phyloP scores from a whole-genome alignment of 139 green algal species.

The Chloropicon primus region DNA sequence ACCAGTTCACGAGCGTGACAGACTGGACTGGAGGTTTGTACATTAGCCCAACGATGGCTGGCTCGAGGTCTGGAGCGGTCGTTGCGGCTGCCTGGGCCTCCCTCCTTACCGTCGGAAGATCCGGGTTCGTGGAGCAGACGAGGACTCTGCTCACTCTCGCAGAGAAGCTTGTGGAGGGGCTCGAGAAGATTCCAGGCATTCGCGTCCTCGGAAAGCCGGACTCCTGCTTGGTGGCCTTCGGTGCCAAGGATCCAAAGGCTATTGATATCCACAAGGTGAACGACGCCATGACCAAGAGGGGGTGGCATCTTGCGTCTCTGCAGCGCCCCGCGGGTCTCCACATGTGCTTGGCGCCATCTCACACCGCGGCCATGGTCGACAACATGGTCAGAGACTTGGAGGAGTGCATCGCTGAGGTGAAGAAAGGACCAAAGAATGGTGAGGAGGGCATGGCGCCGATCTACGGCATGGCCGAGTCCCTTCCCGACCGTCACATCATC shows the following conservation, averaged over 20 bases:
- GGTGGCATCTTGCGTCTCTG: neutral
- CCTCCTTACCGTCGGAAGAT: conserved; percentile 56
- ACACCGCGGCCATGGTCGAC: neutral
- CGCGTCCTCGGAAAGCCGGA: neutral
- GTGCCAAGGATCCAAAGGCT: neutral
- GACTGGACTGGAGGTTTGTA: conserved; percentile 93
- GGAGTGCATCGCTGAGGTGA: neutral
- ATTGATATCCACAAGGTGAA: neutral
- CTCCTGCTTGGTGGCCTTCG: neutral
- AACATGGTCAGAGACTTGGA: neutral
- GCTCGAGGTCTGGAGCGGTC: conserved; percentile 67
- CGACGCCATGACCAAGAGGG: neutral
- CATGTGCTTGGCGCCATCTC: neutral
- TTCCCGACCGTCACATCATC: neutral
- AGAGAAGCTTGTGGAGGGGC: neutral
- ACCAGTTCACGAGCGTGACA: conserved; percentile 54
- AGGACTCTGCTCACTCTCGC: neutral
- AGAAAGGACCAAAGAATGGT: neutral
- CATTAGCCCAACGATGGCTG: conserved; percentile 55
- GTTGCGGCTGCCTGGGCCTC: conserved; percentile 85
- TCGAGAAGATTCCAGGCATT: neutral
- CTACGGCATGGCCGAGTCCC: neutral
- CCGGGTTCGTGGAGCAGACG: conserved; percentile 40
- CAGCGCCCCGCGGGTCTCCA: neutral
- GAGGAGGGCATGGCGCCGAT: neutral